phyloP scores from a whole-genome alignment of 306 rosid species.

The Bauhinia variegata region DNA sequence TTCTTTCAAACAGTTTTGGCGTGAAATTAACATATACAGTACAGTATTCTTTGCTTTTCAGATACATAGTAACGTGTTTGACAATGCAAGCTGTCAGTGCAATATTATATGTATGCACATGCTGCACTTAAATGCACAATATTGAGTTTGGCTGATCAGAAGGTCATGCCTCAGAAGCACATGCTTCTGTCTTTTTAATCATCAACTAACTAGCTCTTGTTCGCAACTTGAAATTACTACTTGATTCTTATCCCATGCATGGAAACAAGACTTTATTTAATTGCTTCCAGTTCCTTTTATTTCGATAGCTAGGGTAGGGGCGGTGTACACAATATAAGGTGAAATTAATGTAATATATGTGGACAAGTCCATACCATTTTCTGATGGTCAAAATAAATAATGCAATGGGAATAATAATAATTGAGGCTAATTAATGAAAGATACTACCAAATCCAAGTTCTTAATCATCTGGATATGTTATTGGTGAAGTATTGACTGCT shows the following conservation, averaged over 20 bases:
- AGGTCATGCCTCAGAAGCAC: conserved; percentile 46
- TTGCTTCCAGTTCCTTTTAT: too few relatives aligned
- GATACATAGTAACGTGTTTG: conserved; percentile 22
- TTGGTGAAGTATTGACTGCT: too few relatives aligned
- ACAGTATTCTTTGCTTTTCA: not conserved
- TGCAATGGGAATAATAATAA: too few relatives aligned
- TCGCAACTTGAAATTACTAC: conserved; percentile 31
- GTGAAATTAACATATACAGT: not conserved
- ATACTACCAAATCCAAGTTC: too few relatives aligned
- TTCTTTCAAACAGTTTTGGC: not conserved
- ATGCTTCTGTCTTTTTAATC: conserved; percentile 45
- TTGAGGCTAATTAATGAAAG: too few relatives aligned
- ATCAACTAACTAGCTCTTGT: conserved; percentile 20
- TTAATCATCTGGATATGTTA: too few relatives aligned
- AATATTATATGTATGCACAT: conserved; percentile 38
- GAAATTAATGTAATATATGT: too few relatives aligned
- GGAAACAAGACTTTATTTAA: not conserved
- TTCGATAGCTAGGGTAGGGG: not conserved
- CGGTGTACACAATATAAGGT: too few relatives aligned
- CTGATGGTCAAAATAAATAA: too few relatives aligned
- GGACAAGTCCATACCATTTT: too few relatives aligned
- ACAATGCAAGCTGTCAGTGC: conserved; percentile 26
- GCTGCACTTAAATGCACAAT: conserved; percentile 39
- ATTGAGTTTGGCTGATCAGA: conserved; percentile 39
- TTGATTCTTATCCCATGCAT: not conserved